Conservation (phyloP, 2,329 filamentous ascomycete species). For the Alternaria atra region DNA sequence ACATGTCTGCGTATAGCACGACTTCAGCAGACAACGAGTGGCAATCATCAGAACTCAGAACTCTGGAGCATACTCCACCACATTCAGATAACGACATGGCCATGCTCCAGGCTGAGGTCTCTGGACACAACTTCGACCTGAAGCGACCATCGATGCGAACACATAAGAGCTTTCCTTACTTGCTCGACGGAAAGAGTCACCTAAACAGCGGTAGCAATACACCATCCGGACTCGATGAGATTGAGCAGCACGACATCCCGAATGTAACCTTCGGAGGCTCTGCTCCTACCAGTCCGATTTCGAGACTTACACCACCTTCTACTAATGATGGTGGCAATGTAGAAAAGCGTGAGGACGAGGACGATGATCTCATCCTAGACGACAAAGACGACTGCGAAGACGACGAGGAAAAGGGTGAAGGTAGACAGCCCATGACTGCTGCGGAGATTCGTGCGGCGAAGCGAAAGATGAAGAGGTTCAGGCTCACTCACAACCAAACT, state of each 20-base stretch:
- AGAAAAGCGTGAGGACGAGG: conserved; percentile 52
- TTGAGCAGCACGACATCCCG: conserved; percentile 47
- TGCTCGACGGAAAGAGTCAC: conserved; percentile 49
- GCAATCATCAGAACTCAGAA: conserved; percentile 52
- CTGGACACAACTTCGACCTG: conserved; percentile 48
- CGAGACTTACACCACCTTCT: conserved; percentile 57
- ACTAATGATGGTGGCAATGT: conserved; percentile 47
- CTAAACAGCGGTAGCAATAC: conserved; percentile 36
- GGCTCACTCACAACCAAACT: conserved; percentile 96
- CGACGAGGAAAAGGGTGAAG: conserved; percentile 41
- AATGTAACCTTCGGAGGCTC: conserved; percentile 54
- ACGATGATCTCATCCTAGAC: conserved; percentile 51
- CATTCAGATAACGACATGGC: conserved; percentile 52
- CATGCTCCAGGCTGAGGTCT: conserved; percentile 48
- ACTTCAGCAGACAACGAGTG: conserved; percentile 56
- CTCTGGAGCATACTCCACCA: conserved; percentile 45
- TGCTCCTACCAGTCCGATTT: conserved; percentile 57
- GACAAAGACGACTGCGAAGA: conserved; percentile 50
- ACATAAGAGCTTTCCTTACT: conserved; percentile 56
- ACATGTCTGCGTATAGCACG: conserved; percentile 59
- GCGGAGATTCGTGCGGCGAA: conserved; percentile 60
- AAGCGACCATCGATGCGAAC: conserved; percentile 54
- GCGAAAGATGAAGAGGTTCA: conserved; percentile 76
- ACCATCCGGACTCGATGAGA: conserved; percentile 46
- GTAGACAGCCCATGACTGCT: conserved; percentile 55